These are phyloP conservation scores for Phytophthora agathidicida DNA, from an alignment of 352 stramenopile species.

Conservation along the genomic window DNA sequence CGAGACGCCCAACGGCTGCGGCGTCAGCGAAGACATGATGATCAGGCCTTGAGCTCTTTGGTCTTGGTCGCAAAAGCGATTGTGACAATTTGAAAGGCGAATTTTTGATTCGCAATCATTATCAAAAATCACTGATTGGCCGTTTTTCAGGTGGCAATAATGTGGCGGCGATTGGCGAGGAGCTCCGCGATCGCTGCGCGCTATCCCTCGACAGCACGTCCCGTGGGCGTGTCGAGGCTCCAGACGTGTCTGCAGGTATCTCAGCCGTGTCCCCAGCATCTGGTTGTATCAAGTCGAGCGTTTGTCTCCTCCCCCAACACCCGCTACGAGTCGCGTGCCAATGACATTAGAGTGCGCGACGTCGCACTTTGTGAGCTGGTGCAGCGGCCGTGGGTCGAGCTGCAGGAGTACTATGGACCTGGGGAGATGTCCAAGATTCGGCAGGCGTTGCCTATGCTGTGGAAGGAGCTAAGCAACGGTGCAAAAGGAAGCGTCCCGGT, in stretches of 20 bases:
- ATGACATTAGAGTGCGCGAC: conserved; percentile 28
- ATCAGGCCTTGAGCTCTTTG: not conserved
- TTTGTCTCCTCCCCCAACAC: conserved; percentile 9
- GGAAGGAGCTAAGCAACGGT: conserved; percentile 26
- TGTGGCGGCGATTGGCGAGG: conserved; percentile 24
- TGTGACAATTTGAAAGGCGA: too few species aligned
- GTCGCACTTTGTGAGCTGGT: conserved; percentile 43
- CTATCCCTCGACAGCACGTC: not conserved
- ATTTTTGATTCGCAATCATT: too few species aligned
- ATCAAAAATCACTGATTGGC: too few species aligned
- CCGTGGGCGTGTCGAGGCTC: not conserved
- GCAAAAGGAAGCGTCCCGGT: conserved; percentile 7
- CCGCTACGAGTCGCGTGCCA: not conserved
- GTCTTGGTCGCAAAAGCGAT: conserved; percentile 6
- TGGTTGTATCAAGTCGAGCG: not conserved
- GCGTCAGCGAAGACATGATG: conserved; percentile 12
- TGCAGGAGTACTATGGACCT: conserved; percentile 31
- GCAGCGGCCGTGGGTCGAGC: conserved; percentile 29
- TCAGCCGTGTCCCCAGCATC: not conserved
- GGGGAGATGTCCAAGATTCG: conserved; percentile 29
- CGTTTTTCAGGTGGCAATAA: conserved; percentile 8
- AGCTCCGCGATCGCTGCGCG: conserved; percentile 5
- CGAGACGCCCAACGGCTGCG: conserved; percentile 69
- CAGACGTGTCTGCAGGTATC: not conserved
- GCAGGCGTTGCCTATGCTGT: conserved; percentile 30